A percentile compares a stretch with the other conserved stretches of the same genome.
Evolutionary conservation across 2,329 filamentous ascomycete genomes (phyloP).

Genomic region (Coleophoma cylindrospora): DNA sequence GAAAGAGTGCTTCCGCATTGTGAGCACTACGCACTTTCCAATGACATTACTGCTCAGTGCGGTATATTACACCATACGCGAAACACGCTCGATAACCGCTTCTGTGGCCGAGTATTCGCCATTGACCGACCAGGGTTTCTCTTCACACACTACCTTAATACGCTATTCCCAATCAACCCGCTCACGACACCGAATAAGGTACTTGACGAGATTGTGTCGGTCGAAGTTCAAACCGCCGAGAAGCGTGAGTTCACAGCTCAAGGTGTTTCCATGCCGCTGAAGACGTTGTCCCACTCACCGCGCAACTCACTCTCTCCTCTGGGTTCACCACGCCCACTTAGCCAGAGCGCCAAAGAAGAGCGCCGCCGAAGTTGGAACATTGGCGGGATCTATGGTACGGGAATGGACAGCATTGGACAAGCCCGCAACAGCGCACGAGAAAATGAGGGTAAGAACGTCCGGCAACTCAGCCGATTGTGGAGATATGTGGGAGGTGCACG

Average conservation of each 20-base stretch:
- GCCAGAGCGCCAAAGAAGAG: neutral
- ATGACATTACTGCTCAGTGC: constrained; percentile 70
- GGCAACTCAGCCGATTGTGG: constrained; percentile 5
- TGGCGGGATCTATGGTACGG: neutral
- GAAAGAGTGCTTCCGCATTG: constrained; percentile 55
- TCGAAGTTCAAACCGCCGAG: constrained; percentile 10
- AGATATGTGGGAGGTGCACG: constrained; percentile 3
- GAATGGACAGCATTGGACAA: neutral
- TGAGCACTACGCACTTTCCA: constrained; percentile 71
- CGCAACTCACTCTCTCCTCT: neutral
- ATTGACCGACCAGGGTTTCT: constrained; percentile 4
- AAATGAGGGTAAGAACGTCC: constrained; percentile 3
- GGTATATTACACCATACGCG: constrained; percentile 57
- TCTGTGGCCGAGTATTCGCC: constrained; percentile 28
- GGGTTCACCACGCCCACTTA: neutral
- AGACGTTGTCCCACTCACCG: neutral
- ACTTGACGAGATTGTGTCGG: constrained; percentile 5
- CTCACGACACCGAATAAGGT: neutral
- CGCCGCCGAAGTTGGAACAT: neutral
- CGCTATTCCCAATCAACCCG: constrained; percentile 3
- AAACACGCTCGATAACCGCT: constrained; percentile 4
- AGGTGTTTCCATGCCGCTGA: constrained; percentile 2
- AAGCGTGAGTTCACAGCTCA: constrained; percentile 13
- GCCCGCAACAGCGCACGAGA: constrained; percentile 1
- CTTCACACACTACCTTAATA: constrained; percentile 7